Evolutionary conservation across 2,329 filamentous ascomycete genomes (phyloP), one percentile per base, ranked within the genome.

Genomic region (Colletotrichum sp.): DNA sequence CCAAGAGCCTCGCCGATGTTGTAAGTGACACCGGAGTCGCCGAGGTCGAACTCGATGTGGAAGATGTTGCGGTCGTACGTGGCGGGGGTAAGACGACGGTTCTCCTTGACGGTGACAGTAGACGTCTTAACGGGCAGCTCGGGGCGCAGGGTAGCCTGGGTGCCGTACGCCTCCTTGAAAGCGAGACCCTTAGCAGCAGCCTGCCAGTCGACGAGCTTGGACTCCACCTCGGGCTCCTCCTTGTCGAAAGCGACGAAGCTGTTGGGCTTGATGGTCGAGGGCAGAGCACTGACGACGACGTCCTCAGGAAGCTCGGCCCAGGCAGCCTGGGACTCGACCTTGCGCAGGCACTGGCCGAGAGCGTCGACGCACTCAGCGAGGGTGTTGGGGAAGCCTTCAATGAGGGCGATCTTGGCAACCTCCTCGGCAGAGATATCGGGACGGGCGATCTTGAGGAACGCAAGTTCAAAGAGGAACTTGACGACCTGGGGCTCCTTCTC

Each of bases 1-100:
- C 97, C 97, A 21, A 99, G 92, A 61, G 97, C 97, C 86, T 99
- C 97, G 71, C 97, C 97, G 80, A 99, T 98, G 82, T 98, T 95
- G 86, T 99, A 99, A 55, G 91, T 98, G 76, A 99, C 91, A 51
- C 96, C 96, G 38, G 96, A 98, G 80, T 93, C 86, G 74, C 96
- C 96, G 29, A 99, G 91, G 81, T 98, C 97, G 80, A 99, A 99
- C 85, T 99, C 97, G 76, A 99, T 98, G 87, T 99, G 97, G 93
- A 99, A 99, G 84, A 99, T 98, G 89, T 99, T 98, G 79, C 97
- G 95, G 84, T 98, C 96, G 82, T 99, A 99, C 36, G 92, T 93
- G 29, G 85, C 80, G 5, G 97, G 97, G 0, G 97, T 99, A 69
- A 99, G 90, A 76, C 97, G 92, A 75, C 97, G 94, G 86, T 98